These are phyloP conservation scores for Phytopythium helicoides DNA, from an alignment of 352 stramenopile species.

Conservation along the genomic window DNA sequence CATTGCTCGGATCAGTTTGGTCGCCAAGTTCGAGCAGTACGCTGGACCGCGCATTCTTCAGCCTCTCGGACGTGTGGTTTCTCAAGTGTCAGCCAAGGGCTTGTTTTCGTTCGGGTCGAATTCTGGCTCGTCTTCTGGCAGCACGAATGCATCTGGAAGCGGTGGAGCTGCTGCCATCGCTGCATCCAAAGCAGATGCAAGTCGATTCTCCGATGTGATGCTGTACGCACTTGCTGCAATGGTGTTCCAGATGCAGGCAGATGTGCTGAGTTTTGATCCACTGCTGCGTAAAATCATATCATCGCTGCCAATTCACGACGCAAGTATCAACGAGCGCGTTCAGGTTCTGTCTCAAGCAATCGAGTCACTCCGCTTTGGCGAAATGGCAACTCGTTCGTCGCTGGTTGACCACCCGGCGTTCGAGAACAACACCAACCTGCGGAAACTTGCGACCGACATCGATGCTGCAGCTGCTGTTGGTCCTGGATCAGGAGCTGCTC, in stretches of 20 bases:
- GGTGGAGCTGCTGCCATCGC: slow-evolving; percentile 34
- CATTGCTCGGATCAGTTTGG: slow-evolving; percentile 57
- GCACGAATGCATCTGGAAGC: slow-evolving; percentile 32
- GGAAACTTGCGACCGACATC: slow-evolving; percentile 36
- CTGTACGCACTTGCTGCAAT: slow-evolving; percentile 73
- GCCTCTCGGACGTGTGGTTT: slow-evolving; percentile 64
- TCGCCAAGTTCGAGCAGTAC: slow-evolving; percentile 80
- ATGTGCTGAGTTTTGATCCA: slow-evolving; percentile 72
- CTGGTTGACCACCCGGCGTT: slow-evolving; percentile 58
- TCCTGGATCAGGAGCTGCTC: slow-evolving; percentile 19
- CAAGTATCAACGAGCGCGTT: slow-evolving; percentile 18
- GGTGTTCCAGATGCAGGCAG: slow-evolving; percentile 71
- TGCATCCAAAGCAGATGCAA: slow-evolving; percentile 63
- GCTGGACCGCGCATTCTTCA: slow-evolving; percentile 67
- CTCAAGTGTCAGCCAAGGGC: slow-evolving; percentile 71
- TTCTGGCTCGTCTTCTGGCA: slow-evolving; percentile 3
- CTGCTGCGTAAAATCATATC: slow-evolving; percentile 64
- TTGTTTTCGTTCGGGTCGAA: slow-evolving; percentile 45
- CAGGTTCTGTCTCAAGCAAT: slow-evolving; percentile 50
- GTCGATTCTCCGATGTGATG: slow-evolving; percentile 69
- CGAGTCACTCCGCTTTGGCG: slow-evolving; percentile 47
- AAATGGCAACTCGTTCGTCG: slow-evolving; percentile 33
- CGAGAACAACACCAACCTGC: slow-evolving; percentile 30
- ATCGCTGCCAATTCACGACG: slow-evolving; percentile 46
- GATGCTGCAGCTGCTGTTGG: slow-evolving; percentile 20